Evolutionary conservation across 2,329 filamentous ascomycete genomes (phyloP).

Genomic region (Chalaropsis thielavioides): DNA sequence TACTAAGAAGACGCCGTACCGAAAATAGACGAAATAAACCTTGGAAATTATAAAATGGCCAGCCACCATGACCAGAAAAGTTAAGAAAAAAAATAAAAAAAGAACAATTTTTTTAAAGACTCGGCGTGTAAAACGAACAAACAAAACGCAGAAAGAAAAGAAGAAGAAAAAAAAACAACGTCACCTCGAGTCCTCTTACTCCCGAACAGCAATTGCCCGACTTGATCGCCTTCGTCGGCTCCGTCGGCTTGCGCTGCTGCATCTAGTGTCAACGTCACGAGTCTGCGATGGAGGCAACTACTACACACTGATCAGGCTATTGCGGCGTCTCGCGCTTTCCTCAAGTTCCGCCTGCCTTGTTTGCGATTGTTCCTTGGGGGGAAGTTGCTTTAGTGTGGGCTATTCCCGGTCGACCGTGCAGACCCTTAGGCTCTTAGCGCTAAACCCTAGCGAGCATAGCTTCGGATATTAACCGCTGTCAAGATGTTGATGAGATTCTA

Average conservation of each 20-base stretch:
- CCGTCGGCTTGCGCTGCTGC: background rate
- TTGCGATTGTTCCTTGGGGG: background rate
- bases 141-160: background rate
- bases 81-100: background rate
- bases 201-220: background rate
- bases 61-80: background rate
- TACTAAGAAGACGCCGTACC: background rate
- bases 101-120: background rate
- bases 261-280: background rate
- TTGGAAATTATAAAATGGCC: background rate
- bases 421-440: background rate
- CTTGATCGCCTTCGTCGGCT: background rate
- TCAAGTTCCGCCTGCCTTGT: background rate
- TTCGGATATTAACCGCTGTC: no score
- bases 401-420: background rate
- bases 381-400: background rate
- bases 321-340: background rate
- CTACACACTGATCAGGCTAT: background rate
- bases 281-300: background rate
- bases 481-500: no score
- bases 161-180: background rate
- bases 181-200: background rate
- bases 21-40: background rate
- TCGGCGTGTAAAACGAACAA: background rate
- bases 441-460: no score